Base-by-base conservation (phyloP, 2,329 filamentous ascomycete species). In the Ophiostoma novo-ulmi region DNA sequence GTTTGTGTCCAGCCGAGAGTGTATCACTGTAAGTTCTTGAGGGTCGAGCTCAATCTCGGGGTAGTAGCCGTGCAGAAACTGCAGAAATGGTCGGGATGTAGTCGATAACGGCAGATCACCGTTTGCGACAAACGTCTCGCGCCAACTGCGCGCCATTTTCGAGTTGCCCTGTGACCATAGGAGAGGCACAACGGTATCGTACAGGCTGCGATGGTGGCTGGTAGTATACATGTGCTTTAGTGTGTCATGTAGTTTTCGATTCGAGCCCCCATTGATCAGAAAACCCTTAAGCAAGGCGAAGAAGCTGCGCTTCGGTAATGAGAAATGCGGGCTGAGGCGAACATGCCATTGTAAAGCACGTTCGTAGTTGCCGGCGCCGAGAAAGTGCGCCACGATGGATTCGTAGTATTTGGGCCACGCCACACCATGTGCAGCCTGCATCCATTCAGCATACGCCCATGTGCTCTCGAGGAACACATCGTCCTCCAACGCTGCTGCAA, bases 351-450 rank as follows among this genome's bases (percentile, higher is more conserved):
- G 77, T 64, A 84, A 70, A 8, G 79, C 82, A 65, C 79, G 75
- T 1, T 78, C 76, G 68, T 80, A 80, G 63, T 81, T 77, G 38
- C 76, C 77, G 36, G 78, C 79, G 0, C 76, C 77, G 5, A 87
- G 77, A 66, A 82, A 81, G 73, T 79, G 78, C 26, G 80, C 77
- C 22, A 88, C 74, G 14, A 83, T 74, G n/a, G 78, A 82, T n/a
- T 77, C 76, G 73, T 87, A 87, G 2, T 87, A 75, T 14, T 80
- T 75, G 1, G 85, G 85, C 85, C 85, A 87, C 58, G 76, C 76
- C 14, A 80, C 80, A 39, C 76, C 73, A 68, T 81, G 77, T 2
- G 78, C 72, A 2, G 77, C 75, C 39, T 77, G 75, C 70, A 87
- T 80, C 76, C 81, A 82, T 72, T 82, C 79, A 52, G 80, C 81